phyloP scores from a whole-genome alignment of 164 flowering plant genomes.

The Nelumbo lutea region DNA sequence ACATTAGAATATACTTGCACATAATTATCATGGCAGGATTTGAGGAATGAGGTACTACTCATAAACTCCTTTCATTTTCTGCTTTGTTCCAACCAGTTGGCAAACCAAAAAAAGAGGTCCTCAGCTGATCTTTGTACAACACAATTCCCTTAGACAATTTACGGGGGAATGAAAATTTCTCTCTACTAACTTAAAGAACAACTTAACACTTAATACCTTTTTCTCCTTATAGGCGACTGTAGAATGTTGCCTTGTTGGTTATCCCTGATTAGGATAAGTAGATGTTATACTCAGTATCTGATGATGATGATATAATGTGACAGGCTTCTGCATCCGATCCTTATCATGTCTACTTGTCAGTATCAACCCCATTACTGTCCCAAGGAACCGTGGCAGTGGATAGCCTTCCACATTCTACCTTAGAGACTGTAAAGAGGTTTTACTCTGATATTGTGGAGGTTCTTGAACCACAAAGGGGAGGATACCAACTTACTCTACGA shows the following conservation, averaged over 20 bases:
- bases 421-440: slow-evolving; percentile 34
- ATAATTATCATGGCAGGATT: neutral
- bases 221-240: neutral
- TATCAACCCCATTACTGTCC: slow-evolving; percentile 54
- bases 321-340: slow-evolving; percentile 68
- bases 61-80: too few species aligned
- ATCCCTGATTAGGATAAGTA: neutral
- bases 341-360: slow-evolving; percentile 46
- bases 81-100: neutral
- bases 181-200: neutral
- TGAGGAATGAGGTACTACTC: neutral
- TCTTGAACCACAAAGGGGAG: slow-evolving; percentile 56
- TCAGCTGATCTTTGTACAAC: neutral
- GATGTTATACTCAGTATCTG: neutral
- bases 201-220: neutral
- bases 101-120: too few species aligned
- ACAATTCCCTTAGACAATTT: neutral
- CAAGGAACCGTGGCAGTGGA: slow-evolving; percentile 28
- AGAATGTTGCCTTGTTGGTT: neutral
- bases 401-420: slow-evolving; percentile 34
- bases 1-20: neutral
- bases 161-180: neutral
- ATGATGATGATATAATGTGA: slow-evolving; percentile 1
- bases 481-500: slow-evolving; percentile 67
- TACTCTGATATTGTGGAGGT: slow-evolving; percentile 44